Evolutionary conservation across 2,329 filamentous ascomycete genomes (phyloP), one percentile per base, ranked within the genome.

Genomic region (Emmonsiellopsis sp.): DNA sequence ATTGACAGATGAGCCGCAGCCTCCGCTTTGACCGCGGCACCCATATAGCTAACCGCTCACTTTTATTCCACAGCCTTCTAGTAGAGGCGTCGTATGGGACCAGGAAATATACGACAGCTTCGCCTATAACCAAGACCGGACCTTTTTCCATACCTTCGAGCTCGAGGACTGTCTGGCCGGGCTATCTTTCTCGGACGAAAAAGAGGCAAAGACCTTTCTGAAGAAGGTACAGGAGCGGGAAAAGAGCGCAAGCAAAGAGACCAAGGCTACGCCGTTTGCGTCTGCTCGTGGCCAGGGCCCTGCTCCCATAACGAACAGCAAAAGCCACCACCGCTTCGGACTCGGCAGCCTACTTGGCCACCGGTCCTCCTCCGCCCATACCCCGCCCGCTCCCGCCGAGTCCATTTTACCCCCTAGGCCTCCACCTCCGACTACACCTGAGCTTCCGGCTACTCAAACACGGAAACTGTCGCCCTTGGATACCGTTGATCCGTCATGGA

Each of bases 101-200:
- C 92, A 97, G 74, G 93, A 98, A 72, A 89, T 98, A 63, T 98
- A 95, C 74, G 92, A 98, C 62, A 84, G 84, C 49, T 97, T 95
- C 78, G 78, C 79, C 58, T 98, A 97, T 77, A 95, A 96, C 72
- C 92, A 96, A 67, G 93, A 98, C 69, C 85, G 93, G 57, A 92
- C 88, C 56, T 98, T 96, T 74, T 98, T 98, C 73, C 91, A 97
- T 72, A 90, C 88, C 5, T 98, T 98, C 68, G 93, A 98, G 74
- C 80, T 95, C 53, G 91, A 97, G 71, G 84, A 94, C 58, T 97
- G 90, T 64, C 75, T 94, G 56, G 93, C 90, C 5, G 93, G 85
- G 0, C 74, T 98, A 56, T 95, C 89, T 27, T 98, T 98, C 65
- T 84, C 86, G 56, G 93, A 97, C 69, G 93, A 97, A 75, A 97